Conservation (phyloP, 306 rosid species). For the Begonia loranthoides region DNA sequence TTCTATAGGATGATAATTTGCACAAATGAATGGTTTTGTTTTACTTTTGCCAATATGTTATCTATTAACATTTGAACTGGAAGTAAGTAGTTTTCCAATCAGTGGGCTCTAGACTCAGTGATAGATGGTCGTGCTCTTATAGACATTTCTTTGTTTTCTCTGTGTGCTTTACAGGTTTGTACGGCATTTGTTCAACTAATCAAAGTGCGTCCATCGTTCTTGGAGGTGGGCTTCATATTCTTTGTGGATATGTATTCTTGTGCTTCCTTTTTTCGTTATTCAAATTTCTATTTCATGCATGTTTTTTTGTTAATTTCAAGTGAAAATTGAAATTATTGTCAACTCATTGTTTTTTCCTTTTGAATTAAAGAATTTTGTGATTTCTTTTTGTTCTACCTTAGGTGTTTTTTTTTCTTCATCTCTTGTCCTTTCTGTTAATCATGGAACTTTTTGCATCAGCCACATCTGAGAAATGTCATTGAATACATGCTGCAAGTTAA, state of each 20-base stretch:
- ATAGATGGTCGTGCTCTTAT: conserved; percentile 5
- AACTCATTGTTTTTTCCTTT: background rate
- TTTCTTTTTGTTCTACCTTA: too few relatives aligned
- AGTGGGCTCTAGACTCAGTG: too few relatives aligned
- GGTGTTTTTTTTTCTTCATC: background rate
- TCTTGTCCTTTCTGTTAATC: conserved; percentile 1
- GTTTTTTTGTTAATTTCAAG: background rate
- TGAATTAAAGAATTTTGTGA: background rate
- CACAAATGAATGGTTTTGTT: too few relatives aligned
- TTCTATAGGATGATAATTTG: too few relatives aligned
- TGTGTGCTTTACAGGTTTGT: conserved; percentile 59
- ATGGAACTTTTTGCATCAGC: conserved; percentile 33
- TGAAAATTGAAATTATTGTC: background rate
- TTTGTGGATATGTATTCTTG: background rate
- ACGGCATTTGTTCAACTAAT: conserved; percentile 94
- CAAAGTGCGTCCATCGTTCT: conserved; percentile 84
- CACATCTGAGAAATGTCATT: conserved; percentile 68
- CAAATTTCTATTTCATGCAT: background rate
- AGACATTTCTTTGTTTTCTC: background rate
- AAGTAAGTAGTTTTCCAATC: too few relatives aligned
- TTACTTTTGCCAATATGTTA: too few relatives aligned
- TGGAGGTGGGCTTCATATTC: conserved; percentile 47
- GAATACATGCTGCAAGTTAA: conserved; percentile 98
- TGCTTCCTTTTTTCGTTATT: conserved; percentile 3
- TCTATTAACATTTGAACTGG: too few relatives aligned